Percentiles rank a stretch among this genome's conserved stretches.
Evolutionary conservation across 1,284 basidiomycete genomes (phyloP).

Genomic region (Meira nashicola): DNA sequence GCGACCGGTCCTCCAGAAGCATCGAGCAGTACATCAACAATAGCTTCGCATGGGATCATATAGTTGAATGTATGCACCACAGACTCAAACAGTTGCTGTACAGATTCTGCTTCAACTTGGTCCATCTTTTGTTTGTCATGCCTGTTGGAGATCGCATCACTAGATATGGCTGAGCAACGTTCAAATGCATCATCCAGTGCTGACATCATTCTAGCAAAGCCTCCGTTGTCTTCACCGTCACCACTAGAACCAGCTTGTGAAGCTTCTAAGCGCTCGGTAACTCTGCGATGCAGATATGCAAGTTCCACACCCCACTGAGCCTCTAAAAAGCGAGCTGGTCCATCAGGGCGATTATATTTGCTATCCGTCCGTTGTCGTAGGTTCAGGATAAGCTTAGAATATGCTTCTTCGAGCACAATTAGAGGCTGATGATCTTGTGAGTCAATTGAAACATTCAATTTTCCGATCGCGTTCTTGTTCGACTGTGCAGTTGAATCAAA

Average conservation of each 20-base stretch:
- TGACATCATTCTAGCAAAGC: no score
- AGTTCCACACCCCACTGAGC: not conserved
- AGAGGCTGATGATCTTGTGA: conserved; percentile 57
- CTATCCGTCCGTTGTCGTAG: conserved; percentile 54
- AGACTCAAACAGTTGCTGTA: not conserved
- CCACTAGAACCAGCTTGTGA: no score
- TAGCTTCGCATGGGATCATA: conserved; percentile 25
- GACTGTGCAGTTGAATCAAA: not conserved
- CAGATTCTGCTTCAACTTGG: no score
- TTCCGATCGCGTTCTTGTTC: not conserved
- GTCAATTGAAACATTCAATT: conserved; percentile 53
- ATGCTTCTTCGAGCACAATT: conserved; percentile 58
- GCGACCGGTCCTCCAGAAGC: conserved; percentile 33
- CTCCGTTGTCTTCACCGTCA: no score
- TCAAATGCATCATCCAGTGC: no score
- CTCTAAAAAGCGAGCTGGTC: not conserved
- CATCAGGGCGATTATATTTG: no score
- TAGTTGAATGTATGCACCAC: conserved; percentile 13
- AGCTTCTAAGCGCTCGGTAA: no score
- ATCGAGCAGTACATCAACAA: conserved; percentile 30
- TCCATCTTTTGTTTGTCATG: no score
- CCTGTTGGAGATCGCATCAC: no score
- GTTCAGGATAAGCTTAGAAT: conserved; percentile 65
- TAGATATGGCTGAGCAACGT: no score
- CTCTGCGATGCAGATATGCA: no score